A percentile compares a stretch with the other conserved stretches of the same genome.
These are phyloP conservation scores for Hymenoscyphus repandus DNA, from an alignment of 2,329 filamentous ascomycete species.

Conservation along the genomic window DNA sequence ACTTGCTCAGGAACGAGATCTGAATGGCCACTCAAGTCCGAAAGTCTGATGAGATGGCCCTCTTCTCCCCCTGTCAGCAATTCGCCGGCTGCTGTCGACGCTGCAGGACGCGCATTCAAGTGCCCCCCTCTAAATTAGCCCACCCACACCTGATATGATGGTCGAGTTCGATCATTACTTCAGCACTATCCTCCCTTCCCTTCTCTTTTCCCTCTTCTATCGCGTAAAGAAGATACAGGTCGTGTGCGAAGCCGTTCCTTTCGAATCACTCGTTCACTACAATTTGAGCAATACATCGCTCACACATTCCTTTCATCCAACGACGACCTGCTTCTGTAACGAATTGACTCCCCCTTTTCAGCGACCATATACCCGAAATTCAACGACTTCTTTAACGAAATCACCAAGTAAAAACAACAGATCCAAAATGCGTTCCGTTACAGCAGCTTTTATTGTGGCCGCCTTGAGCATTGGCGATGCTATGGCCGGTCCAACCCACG, in stretches of 20 bases:
- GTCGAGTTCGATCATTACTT: slow-evolving; percentile 6
- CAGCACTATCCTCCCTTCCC: slow-evolving; percentile 9
- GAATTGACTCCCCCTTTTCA: slow-evolving; percentile 8
- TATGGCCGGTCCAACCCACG: slow-evolving; percentile 28
- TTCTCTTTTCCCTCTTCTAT: slow-evolving; percentile 8
- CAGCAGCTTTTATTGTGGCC: slow-evolving; percentile 26
- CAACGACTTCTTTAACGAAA: slow-evolving; percentile 3
- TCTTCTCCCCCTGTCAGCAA: slow-evolving; percentile 22
- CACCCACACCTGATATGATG: slow-evolving; percentile 3
- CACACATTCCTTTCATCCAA: slow-evolving; percentile 27
- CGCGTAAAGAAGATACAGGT: slow-evolving; percentile 19
- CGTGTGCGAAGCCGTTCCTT: slow-evolving; percentile 24
- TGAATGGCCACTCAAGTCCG: slow-evolving; percentile 16
- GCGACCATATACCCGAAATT: background rate
- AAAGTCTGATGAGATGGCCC: slow-evolving; percentile 24
- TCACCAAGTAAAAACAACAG: slow-evolving; percentile 7
- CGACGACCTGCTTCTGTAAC: slow-evolving; percentile 17
- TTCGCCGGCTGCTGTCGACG: slow-evolving; percentile 2
- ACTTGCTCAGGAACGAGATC: slow-evolving; percentile 21
- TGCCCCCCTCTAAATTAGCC: slow-evolving; percentile 17
- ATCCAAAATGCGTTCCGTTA: slow-evolving; percentile 29
- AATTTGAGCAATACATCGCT: slow-evolving; percentile 28
- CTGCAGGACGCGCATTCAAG: slow-evolving; percentile 8
- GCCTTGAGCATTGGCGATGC: slow-evolving; percentile 27
- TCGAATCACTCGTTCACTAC: slow-evolving; percentile 23